Evolutionary conservation across 2,329 filamentous ascomycete genomes (phyloP), one percentile per base, ranked within the genome.

Genomic region (Xylaria sp.): DNA sequence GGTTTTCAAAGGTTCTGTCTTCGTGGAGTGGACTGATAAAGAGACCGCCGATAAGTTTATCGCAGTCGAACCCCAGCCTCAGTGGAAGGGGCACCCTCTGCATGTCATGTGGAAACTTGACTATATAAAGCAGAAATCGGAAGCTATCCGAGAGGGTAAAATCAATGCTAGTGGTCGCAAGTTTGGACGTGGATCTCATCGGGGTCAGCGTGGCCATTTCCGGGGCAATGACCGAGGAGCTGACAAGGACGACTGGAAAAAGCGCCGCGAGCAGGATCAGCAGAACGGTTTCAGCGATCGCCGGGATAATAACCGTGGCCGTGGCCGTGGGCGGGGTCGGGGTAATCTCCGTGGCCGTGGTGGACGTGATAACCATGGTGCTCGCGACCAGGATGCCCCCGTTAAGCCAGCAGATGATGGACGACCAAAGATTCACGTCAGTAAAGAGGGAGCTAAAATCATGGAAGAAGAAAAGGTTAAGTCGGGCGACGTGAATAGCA

Each of bases 1-100:
- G 75, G 82, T 86, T 59, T 99, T 98, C 89, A 99, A 99, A 86
- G 94, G 95, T 73, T 97, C 93, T 72, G 93, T 97, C 65, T 98
- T 97, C 77, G 93, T 97, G 71, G 95, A 97, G 80, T 99, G 98
- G 79, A 86, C 88, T 69, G 87, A 88, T 56, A 90, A 94, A 75
- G 92, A 96, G 72, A 86, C 88, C 25, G 90, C 92, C 74, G 86
- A 94, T 78, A 89, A 89, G 66, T 99, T 99, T 81, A 82, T 97
- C 68, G 88, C 84, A 15, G 82, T 93, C 45, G 91, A 97, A 61
- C 90, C 92, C 22, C 90, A 91, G 79, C 96, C 96, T 66, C 88
- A 90, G 78, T 99, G 90, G 89, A 90, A 97, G 79, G 94, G 86
- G 58, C 85, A 92, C 72, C 89, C 93, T 38, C 85, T 98, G 58